Base-by-base conservation (phyloP, 2,329 filamentous ascomycete genomes). In the Neopestalotiopsis clavispora region DNA sequence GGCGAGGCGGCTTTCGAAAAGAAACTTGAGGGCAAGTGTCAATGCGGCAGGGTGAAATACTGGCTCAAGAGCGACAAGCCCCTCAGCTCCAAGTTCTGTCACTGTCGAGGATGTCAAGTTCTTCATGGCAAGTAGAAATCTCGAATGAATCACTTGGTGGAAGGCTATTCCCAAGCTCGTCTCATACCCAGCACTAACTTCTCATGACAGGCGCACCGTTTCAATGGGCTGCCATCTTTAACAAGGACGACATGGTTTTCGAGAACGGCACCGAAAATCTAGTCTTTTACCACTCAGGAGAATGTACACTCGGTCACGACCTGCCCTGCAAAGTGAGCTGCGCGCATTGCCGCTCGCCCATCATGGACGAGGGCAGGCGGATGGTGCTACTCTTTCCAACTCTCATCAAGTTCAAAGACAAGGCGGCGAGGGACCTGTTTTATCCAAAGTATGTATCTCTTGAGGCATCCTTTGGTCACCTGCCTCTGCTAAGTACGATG, bases 151-250 rank as follows among this genome's bases (percentile, higher is more conserved):
- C 23, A 28, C 23, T 28, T 1, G 23, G 1, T 28, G 23, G 23
- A 28, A 28, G 23, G 23, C 23, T 28, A 28, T 28, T 0, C 23
- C 23, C 23, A 28, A 28, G 23, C 14, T 13, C 13, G 1, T 9
- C 14, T n/a, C 32, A 28, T 3, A 0, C 12, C 62, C 30, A 58
- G 69, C 49, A 32, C 17, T 38, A n/a, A 38, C 7, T 12, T 30
- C 30, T 52, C 12, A 20, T 20, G 10, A 23, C 67, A 91, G 89
- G 92, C 68, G 92, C 94, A 2, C 93, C 94, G 0, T 95, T 96
- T 81, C 94, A 97, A 81, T 96, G 93, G 93, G 93, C 94, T 0
- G 92, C 93, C 49, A 95, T 97, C 72, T 95, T 97, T 81, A 87
- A 94, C 78, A 97, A 97, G 78, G 81, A 86, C 0, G 92, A 94